Base-by-base conservation (phyloP, 192 early-diverging fungal genomes). In the Geranomyces michiganensis region DNA sequence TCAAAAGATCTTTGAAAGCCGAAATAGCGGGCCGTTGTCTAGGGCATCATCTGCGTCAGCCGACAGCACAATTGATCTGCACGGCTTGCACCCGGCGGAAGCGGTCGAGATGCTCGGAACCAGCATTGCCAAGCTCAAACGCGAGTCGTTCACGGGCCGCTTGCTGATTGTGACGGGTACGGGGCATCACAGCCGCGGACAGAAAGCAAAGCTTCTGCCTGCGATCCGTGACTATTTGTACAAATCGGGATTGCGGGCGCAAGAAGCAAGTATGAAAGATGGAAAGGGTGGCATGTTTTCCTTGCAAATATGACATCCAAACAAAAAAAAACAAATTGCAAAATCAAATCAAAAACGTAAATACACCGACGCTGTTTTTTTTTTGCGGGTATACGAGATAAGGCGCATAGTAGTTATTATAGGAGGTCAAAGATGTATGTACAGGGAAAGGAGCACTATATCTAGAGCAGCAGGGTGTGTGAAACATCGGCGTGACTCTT, bases 1-100 rank as follows among this genome's bases (percentile, higher is more conserved):
- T 4, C 44, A 29, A 26, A 33, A 61, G 8, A 85, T 82, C 46
- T 85, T 81, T 64, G 53, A 59, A 45, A 45, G 36, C 26, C 73
- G 84, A 2, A 85, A 85, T 56, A 60, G 15, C 17, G 36, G 36
- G 36, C 36, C 36, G 36, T 41, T 10, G 10, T n/a, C 66, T 17
- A 44, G n/a, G 12, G 14, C 48, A 13, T 19, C 29, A 14, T 32
- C 56, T 14, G 10, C 22, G 0, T 21, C 56, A 22, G 51, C 22
- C 6, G 75, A 36, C 19, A 68, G 56, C 29, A 56, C 70, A 22
- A 75, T 85, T 31, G 84, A 85, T 55, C 71, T 85, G 51, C 84
- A 85, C 60, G 84, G 81, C 4, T 58, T 85, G 56, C 84, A 85
- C 73, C 80, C 82, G 22, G 43, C 59, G 19, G 84, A 85, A 65